Percentiles rank a stretch among this genome's conserved stretches.
phyloP scores from a whole-genome alignment of 495 filamentous ascomycete genomes.

The Xylaria telfairii region DNA sequence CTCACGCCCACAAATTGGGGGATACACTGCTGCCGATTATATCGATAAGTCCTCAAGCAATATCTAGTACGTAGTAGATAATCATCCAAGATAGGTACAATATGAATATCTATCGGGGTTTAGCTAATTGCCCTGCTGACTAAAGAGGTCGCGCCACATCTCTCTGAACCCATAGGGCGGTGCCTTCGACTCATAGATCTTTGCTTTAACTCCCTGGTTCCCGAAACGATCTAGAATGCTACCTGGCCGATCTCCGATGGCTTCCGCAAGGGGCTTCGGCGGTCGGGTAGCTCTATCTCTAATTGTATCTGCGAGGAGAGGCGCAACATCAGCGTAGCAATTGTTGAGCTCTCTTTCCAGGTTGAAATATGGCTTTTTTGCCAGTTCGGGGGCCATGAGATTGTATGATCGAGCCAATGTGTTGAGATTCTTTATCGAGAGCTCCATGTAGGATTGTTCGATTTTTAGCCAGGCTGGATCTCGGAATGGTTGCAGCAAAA shows the following conservation, averaged over 20 bases:
- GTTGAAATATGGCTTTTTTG: conserved; percentile 91
- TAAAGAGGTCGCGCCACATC: conserved; percentile 83
- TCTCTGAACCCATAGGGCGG: conserved; percentile 84
- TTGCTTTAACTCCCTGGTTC: conserved; percentile 55
- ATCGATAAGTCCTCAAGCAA: not conserved
- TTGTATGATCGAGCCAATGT: conserved; percentile 86
- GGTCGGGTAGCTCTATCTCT: conserved; percentile 67
- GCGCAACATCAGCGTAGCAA: conserved; percentile 87
- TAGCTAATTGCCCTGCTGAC: conserved; percentile 12
- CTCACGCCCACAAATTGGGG: not conserved
- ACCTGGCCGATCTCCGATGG: conserved; percentile 34
- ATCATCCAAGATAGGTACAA: too few relatives aligned
- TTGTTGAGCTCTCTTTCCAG: conserved; percentile 80
- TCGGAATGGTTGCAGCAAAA: conserved; percentile 61
- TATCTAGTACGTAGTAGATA: not conserved
- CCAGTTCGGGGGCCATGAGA: conserved; percentile 87
- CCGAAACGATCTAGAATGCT: conserved; percentile 51
- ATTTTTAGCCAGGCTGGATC: conserved; percentile 70
- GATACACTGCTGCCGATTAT: not conserved
- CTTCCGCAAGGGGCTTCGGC: conserved; percentile 44
- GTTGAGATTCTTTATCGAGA: conserved; percentile 83
- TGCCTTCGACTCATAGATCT: conserved; percentile 73
- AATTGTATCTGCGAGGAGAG: conserved; percentile 73
- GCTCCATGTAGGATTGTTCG: conserved; percentile 77
- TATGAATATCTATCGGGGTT: conserved; percentile 4